Evolutionary conservation across 495 filamentous ascomycete species (phyloP), one percentile per base, ranked within the genome.

Genomic region (Aspergillus sclerotioniger): DNA sequence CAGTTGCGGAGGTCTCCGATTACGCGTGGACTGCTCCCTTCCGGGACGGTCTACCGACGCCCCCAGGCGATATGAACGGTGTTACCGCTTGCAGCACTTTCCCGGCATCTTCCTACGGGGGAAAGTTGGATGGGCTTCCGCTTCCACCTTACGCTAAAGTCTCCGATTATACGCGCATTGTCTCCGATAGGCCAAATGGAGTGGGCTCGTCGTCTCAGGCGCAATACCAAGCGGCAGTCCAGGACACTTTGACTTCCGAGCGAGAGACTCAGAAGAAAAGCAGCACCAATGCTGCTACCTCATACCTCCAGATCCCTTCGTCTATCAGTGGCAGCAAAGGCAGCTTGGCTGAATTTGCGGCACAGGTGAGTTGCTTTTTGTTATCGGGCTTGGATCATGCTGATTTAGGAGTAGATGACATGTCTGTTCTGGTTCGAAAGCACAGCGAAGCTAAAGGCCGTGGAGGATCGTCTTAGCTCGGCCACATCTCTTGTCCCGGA

Each of bases 381-480:
- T 17, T 8, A 47, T 17, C 35, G 6, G n/a, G 10, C 16, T 31
- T 35, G n/a, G 17, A 54, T n/a, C n/a, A 56, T 62, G 47, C 59
- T 54, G n/a, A 51, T 15, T 19, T 15, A 4, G 31, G 33, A 35
- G 8, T 61, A 98, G 89, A 88, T 97, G 73, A 96, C 94, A 1
- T 96, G 93, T 64, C 79, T 99, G 29, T 97, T 99, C 76, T 99
- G 95, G 95, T 99, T 98, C 66, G 95, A 98, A 69, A 88, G 87
- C n/a, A 87, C 88, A 7, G 77, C 86, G 16, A 87, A 88, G 43
- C 76, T 97, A 15, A 82, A 86, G 56, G 74, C 78, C 51, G 87
- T 94, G 46, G 90, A 93, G 68, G 83, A 88, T 19, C 77, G 84
- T 13, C 73, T 73, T n/a, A 68, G 74, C 67, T 79, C 17, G 65